phyloP scores from a whole-genome alignment of 371 early-diverging fungal species.

The Zychaea mexicana region DNA sequence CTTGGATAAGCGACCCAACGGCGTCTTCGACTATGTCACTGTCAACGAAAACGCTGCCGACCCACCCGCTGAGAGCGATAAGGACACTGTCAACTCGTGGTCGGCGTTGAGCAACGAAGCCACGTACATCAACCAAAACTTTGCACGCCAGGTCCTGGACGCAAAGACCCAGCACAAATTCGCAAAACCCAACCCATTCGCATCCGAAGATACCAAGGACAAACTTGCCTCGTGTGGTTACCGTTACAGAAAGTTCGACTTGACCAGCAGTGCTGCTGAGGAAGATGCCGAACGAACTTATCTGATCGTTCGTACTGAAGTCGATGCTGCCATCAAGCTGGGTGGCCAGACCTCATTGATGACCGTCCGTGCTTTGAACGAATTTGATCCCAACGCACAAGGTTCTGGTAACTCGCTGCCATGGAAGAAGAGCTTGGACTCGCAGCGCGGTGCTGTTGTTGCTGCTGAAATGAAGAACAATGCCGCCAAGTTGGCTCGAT shows the following conservation, averaged over 20 bases:
- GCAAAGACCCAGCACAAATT: slow-evolving; percentile 50
- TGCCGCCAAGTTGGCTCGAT: slow-evolving; percentile 91
- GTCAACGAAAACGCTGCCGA: slow-evolving; percentile 96
- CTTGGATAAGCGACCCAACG: slow-evolving; percentile 92
- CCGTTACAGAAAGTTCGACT: slow-evolving; percentile 84
- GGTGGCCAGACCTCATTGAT: slow-evolving; percentile 66
- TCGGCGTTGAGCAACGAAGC: slow-evolving; percentile 86
- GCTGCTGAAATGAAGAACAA: slow-evolving; percentile 98
- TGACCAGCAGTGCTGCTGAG: slow-evolving; percentile 41
- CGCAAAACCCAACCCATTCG: slow-evolving; percentile 82
- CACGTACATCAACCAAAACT: slow-evolving; percentile 87
- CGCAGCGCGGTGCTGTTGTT: slow-evolving; percentile 95
- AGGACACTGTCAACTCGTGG: slow-evolving; percentile 90
- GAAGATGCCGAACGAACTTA: slow-evolving; percentile 50
- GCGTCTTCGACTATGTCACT: slow-evolving; percentile 74
- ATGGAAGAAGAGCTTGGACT: slow-evolving; percentile 95
- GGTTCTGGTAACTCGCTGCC: slow-evolving; percentile 90
- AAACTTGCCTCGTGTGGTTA: slow-evolving; percentile 78
- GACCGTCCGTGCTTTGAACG: slow-evolving; percentile 84
- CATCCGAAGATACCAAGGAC: slow-evolving; percentile 54
- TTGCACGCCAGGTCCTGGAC: slow-evolving; percentile 83
- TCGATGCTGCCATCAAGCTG: slow-evolving; percentile 81
- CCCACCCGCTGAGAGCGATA: slow-evolving; percentile 89
- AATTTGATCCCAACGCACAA: slow-evolving; percentile 88
- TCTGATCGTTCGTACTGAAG: slow-evolving; percentile 88